Percentiles rank a stretch among this genome's conserved stretches.
These are phyloP conservation scores for Barbarea vulgaris DNA, from an alignment of 345 rosid species.

Conservation along the genomic window DNA sequence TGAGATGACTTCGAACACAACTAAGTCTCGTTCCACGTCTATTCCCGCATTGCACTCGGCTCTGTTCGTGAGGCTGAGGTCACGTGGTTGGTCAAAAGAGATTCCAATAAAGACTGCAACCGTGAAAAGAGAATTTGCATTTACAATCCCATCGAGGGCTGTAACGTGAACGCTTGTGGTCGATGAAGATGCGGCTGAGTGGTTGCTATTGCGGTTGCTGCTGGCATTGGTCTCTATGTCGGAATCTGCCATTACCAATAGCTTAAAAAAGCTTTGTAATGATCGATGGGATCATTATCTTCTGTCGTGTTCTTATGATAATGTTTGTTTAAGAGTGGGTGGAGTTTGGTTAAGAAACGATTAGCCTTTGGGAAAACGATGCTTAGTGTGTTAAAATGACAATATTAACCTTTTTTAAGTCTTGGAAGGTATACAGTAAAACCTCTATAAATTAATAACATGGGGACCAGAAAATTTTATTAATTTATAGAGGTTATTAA, in stretches of 20 bases:
- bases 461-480: too few relatives aligned
- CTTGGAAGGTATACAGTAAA: conserved; percentile 23
- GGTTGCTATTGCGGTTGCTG: conserved; percentile 15
- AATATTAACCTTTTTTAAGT: not conserved
- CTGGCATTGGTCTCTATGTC: conserved; percentile 23
- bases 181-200: conserved; percentile 2
- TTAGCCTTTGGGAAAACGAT: conserved; percentile 21
- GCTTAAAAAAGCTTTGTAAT: conserved; percentile 15
- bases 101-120: conserved; percentile 43
- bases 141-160: conserved; percentile 39
- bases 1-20: conserved; percentile 39
- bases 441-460: too few relatives aligned
- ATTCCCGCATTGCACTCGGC: conserved; percentile 33
- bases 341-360: conserved; percentile 36
- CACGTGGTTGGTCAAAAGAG: conserved; percentile 26
- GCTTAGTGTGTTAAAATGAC: not conserved
- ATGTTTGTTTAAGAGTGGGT: conserved; percentile 35
- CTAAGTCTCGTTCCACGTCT: conserved; percentile 34
- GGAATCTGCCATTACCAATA: conserved; percentile 34
- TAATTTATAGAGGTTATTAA: too few relatives aligned
- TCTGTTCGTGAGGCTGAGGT: conserved; percentile 29
- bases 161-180: conserved; percentile 41
- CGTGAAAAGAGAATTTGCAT: conserved; percentile 40
- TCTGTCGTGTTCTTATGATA: not conserved
- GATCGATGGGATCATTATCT: conserved; percentile 17